Conservation (phyloP, 139 green algal species). For the Trebouxia sp. region DNA sequence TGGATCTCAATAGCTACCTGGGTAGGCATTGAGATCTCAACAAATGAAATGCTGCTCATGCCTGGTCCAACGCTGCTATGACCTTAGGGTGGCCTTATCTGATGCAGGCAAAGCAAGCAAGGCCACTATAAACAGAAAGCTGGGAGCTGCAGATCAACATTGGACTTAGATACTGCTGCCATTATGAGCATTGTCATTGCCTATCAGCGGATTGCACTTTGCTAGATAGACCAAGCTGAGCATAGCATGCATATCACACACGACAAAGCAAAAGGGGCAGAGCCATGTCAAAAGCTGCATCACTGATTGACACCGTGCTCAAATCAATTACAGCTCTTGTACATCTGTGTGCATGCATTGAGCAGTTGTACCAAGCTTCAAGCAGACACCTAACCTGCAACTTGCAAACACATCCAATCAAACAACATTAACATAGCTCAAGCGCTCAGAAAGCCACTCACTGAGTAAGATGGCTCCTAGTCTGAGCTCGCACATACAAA, state of each 20-base stretch:
- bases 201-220: not conserved
- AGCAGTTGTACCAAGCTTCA: too few relatives aligned
- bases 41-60: not conserved
- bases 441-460: not conserved
- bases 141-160: not conserved
- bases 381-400: not conserved
- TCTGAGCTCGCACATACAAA: constrained; percentile 3
- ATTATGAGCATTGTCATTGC: too few relatives aligned
- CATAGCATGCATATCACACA: not conserved
- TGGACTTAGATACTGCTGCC: not conserved
- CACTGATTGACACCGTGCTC: not conserved
- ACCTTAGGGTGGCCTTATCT: not conserved
- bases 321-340: not conserved
- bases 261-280: not conserved
- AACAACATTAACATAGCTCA: not conserved
- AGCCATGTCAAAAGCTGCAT: not conserved
- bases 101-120: not conserved
- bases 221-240: not conserved
- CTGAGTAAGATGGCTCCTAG: constrained; percentile 9
- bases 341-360: not conserved
- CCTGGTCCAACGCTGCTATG: not conserved
- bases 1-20: not conserved
- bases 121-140: not conserved
- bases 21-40: not conserved
- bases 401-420: not conserved